Evolutionary conservation across 768 basidiomycete species (phyloP), one percentile per base, ranked within the genome.

Genomic region (Podaxis sp.): DNA sequence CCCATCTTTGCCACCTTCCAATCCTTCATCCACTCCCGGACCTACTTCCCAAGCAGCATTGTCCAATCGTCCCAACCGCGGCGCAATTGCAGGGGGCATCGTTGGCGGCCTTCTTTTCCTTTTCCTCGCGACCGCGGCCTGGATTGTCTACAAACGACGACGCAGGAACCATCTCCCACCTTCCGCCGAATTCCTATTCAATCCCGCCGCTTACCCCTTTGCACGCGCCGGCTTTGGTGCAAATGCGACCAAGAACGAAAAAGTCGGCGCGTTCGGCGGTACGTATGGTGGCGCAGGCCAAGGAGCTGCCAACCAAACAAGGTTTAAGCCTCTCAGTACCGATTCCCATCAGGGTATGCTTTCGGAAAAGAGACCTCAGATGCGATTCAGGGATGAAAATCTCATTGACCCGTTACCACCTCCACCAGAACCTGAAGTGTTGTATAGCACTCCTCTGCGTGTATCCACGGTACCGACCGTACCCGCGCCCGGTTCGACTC

Each of bases 31-130:
- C 8, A 52, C 69, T 36, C 61, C 36, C 36, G 56, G 56, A 8
- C 46, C 66, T 22, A 51, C 52, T 26, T 26, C 63, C 15, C 60
- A 52, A 46, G 62, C 68, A 15, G 57, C 63, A 36, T 26, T 67
- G 36, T 54, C 66, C 66, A 64, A 57, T 59, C 22, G 52, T 15
- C n/a, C 61, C 40, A 68, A 77, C 46, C 75, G 75, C 8, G 86
- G 83, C 9, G 77, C 77, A 4, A 83, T 88, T 44, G 85, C 81
- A 4, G 87, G 87, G 2, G 75, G 79, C 15, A 76, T 85, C 52
- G 64, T 88, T 17, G 86, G 84, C n/a, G 79, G 76, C 33, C 70
- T 84, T 38, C 63, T 79, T 8, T 64, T 82, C 48, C 64, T 84
- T 60, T 64, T 73, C 9, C 66, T 82, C 52, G 38, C 79, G 15